Conservation (phyloP, 176 grass and related monocot species). For the Themeda triandra region DNA sequence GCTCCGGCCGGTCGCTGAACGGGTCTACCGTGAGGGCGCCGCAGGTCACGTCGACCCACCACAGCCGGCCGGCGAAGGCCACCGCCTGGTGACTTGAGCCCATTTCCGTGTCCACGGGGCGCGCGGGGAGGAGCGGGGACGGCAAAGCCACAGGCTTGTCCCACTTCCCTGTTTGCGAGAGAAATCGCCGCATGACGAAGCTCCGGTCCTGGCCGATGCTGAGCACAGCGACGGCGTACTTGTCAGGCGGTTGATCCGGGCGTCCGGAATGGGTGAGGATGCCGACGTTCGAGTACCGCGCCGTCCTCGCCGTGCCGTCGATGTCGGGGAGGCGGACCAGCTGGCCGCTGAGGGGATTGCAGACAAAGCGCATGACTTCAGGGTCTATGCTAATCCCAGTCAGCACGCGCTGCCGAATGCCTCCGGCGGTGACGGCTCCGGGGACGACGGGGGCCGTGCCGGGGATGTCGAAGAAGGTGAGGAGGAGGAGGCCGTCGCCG, state of each 20-base stretch:
- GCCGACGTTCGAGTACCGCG: neutral
- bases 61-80: slow-evolving; percentile 15
- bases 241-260: neutral
- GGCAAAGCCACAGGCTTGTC: neutral
- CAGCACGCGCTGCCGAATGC: neutral
- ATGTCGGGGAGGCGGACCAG: slow-evolving; percentile 32
- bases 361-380: neutral
- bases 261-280: slow-evolving; percentile 13
- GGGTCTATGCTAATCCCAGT: neutral
- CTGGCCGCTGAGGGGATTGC: slow-evolving; percentile 32
- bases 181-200: slow-evolving; percentile 14
- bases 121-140: neutral
- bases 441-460: neutral
- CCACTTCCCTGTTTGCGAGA: slow-evolving; percentile 20
- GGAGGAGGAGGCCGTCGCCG: slow-evolving; percentile 6
- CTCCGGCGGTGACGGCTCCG: neutral
- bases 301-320: neutral
- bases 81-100: neutral
- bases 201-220: neutral
- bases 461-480: neutral
- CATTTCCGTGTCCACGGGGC: neutral
- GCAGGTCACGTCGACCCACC: slow-evolving; percentile 15
- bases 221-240: neutral
- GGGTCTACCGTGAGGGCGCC: slow-evolving; percentile 12
- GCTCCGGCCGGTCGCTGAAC: slow-evolving; percentile 22